These are phyloP conservation scores for Avena atlantica DNA, from an alignment of 176 grass and related monocot species.

Conservation along the genomic window DNA sequence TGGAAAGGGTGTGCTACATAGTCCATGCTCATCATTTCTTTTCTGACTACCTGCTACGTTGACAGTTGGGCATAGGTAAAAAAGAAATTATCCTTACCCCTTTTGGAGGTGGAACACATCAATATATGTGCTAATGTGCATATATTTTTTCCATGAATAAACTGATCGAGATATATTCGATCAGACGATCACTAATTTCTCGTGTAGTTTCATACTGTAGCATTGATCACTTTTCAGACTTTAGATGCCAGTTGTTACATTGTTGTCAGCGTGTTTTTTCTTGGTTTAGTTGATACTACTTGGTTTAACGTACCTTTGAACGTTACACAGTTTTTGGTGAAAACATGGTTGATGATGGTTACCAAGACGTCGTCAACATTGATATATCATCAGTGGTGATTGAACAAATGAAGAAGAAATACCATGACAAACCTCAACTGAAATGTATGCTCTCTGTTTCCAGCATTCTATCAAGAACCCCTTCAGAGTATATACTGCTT, in stretches of 20 bases:
- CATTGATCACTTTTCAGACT: neutral
- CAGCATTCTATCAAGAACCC: slow-evolving; percentile 15
- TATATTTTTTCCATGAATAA: neutral
- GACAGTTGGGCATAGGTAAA: slow-evolving; percentile 5
- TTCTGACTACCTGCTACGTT: neutral
- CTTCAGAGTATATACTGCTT: neutral
- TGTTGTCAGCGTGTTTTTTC: neutral
- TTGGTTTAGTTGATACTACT: slow-evolving; percentile 29
- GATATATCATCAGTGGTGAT: slow-evolving; percentile 95
- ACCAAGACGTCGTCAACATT: slow-evolving; percentile 74
- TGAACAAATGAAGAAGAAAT: slow-evolving; percentile 88
- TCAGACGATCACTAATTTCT: neutral
- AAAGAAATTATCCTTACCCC: neutral
- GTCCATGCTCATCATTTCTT: neutral
- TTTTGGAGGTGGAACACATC: slow-evolving; percentile 15
- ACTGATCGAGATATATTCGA: neutral
- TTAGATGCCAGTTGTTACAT: slow-evolving; percentile 9
- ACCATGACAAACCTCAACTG: slow-evolving; percentile 61
- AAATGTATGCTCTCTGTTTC: slow-evolving; percentile 61
- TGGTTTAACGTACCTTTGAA: slow-evolving; percentile 20
- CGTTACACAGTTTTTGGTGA: slow-evolving; percentile 77
- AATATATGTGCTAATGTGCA: neutral
- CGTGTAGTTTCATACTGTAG: neutral
- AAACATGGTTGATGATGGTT: slow-evolving; percentile 80
- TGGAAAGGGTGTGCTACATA: neutral